Evolutionary conservation across 108 stramenopile species (phyloP).

Genomic region (Skeletonema grethae): DNA sequence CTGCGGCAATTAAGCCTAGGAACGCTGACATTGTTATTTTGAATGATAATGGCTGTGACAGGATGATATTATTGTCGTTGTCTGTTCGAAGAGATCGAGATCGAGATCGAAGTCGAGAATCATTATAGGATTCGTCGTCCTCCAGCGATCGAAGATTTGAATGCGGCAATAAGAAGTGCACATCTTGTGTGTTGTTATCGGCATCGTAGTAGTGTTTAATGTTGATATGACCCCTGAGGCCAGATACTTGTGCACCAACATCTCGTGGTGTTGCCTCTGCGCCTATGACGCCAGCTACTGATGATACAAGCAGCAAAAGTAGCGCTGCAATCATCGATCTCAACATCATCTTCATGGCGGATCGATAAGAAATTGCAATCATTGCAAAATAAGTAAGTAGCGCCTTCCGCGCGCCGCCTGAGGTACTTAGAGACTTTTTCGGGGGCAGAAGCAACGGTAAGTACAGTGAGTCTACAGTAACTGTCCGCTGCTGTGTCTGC

Average conservation of each 20-base stretch:
- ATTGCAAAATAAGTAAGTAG: too few relatives aligned
- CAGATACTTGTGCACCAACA: not conserved
- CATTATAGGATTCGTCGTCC: not conserved
- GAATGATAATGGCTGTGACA: conserved; percentile 18
- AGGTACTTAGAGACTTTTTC: too few relatives aligned
- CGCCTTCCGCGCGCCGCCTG: too few relatives aligned
- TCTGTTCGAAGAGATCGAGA: conserved; percentile 8
- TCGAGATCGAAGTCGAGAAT: too few relatives aligned
- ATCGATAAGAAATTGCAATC: too few relatives aligned
- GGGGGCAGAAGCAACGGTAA: too few relatives aligned
- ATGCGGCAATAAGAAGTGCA: conserved; percentile 1
- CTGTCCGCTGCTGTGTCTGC: too few relatives aligned
- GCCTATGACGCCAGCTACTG: not conserved
- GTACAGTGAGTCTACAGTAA: too few relatives aligned
- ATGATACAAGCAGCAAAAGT: not conserved
- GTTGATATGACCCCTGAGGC: not conserved
- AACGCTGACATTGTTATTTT: conserved; percentile 25
- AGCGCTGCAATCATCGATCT: not conserved
- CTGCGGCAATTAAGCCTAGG: conserved; percentile 15
- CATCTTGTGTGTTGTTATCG: conserved; percentile 1
- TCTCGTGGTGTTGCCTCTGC: not conserved
- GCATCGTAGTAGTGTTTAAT: not conserved
- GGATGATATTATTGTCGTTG: conserved; percentile 11
- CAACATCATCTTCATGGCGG: not conserved
- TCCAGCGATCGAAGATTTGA: too few relatives aligned